Evolutionary conservation across 768 basidiomycete species (phyloP).

Genomic region (Suillus brevipes): DNA sequence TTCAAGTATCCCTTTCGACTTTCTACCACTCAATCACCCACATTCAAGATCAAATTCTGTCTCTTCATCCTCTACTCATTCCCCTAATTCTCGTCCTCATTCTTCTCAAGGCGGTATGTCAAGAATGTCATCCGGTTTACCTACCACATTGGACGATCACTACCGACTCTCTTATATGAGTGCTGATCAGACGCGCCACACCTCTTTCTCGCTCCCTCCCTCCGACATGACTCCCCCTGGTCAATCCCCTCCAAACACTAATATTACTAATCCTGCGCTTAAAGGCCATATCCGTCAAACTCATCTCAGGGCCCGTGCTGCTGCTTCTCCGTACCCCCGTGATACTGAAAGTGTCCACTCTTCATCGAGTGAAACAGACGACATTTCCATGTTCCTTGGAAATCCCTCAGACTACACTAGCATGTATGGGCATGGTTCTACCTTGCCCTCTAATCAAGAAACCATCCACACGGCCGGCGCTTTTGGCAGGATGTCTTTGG

Average conservation of each 20-base stretch:
- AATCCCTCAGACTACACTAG: conserved; percentile 62
- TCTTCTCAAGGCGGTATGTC: conserved; percentile 69
- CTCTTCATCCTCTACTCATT: conserved; percentile 73
- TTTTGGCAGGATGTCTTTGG: conserved; percentile 76
- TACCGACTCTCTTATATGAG: conserved; percentile 65
- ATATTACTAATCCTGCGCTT: conserved; percentile 70
- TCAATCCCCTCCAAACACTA: conserved; percentile 76
- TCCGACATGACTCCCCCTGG: conserved; percentile 44
- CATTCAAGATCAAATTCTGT: conserved; percentile 81
- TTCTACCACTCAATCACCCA: conserved; percentile 57
- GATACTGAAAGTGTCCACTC: conserved; percentile 86
- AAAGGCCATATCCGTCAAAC: conserved; percentile 75
- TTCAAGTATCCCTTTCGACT: conserved; percentile 67
- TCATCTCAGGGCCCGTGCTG: conserved; percentile 78
- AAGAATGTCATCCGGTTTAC: conserved; percentile 52
- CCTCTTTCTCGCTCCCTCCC: conserved; percentile 43
- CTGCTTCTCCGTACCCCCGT: conserved; percentile 83
- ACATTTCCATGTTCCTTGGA: conserved; percentile 74
- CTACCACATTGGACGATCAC: conserved; percentile 63
- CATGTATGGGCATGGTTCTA: conserved; percentile 54
- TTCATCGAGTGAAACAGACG: conserved; percentile 87
- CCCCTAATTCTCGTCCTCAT: conserved; percentile 72
- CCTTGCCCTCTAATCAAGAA: conserved; percentile 44
- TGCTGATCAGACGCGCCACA: conserved; percentile 46
- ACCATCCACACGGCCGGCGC: conserved; percentile 66